Conservation (phyloP, 1,284 basidiomycete species). For the Entoloma clypeatum region DNA sequence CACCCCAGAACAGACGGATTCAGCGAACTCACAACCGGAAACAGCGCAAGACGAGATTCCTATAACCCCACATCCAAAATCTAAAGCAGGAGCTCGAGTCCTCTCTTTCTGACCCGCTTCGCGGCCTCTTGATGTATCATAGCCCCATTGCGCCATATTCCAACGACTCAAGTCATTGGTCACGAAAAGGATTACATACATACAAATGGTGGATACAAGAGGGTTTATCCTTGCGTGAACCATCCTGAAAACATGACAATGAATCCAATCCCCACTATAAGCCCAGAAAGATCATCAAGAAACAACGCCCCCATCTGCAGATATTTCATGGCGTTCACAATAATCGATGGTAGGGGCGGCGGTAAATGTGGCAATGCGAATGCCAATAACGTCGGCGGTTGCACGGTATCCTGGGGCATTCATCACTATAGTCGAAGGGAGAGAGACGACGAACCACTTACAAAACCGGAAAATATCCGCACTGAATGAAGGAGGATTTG, state of each 20-base stretch:
- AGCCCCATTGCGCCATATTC: not conserved
- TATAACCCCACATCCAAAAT: conserved; percentile 8
- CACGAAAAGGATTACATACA: no score
- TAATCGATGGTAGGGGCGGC: conserved; percentile 53
- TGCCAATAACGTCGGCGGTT: conserved; percentile 55
- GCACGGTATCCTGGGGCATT: conserved; percentile 49
- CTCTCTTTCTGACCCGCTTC: no score
- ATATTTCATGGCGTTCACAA: conserved; percentile 62
- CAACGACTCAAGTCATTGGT: no score
- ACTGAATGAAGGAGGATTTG: conserved; percentile 66
- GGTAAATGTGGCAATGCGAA: conserved; percentile 64
- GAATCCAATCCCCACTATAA: conserved; percentile 64
- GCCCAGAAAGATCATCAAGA: conserved; percentile 62
- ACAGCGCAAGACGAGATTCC: not conserved
- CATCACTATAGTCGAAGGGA: conserved; percentile 2
- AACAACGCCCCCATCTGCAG: conserved; percentile 59
- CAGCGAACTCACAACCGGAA: not conserved
- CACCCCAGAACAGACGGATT: conserved; percentile 1
- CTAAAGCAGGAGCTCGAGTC: conserved; percentile 42
- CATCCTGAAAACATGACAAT: conserved; percentile 54
- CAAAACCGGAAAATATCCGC: conserved; percentile 64
- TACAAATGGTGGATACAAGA: not conserved
- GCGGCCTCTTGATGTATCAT: not conserved
- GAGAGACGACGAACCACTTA: conserved; percentile 34
- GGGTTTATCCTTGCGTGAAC: conserved; percentile 28